A percentile compares a stretch with the other conserved stretches of the same genome.
Conservation (phyloP, 257 asterid species). For the Salvia miltiorrhiza region DNA sequence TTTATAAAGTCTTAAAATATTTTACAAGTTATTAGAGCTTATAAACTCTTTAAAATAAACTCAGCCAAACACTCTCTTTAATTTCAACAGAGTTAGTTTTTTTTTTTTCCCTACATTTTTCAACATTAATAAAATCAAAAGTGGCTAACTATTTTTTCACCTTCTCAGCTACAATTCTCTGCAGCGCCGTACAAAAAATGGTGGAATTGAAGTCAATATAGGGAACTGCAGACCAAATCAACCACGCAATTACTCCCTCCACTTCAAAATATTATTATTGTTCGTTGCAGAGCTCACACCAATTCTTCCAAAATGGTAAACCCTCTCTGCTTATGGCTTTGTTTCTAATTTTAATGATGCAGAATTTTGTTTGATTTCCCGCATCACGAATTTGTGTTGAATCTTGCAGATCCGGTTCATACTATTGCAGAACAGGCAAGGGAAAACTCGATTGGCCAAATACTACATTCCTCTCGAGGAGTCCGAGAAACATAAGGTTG, state of each 20-base stretch:
- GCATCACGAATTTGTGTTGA: not conserved
- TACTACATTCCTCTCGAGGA: slow-evolving; percentile 97
- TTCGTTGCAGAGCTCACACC: not conserved
- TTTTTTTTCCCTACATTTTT: too few relatives aligned
- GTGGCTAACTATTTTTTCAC: too few relatives aligned
- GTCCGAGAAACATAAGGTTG: slow-evolving; percentile 98
- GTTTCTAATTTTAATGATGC: not conserved
- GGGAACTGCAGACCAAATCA: not conserved
- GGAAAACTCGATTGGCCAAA: slow-evolving; percentile 91
- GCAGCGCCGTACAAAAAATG: not conserved
- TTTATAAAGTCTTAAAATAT: too few relatives aligned
- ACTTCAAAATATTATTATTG: not conserved
- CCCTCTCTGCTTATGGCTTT: not conserved
- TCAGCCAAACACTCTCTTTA: too few relatives aligned
- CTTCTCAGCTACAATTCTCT: too few relatives aligned
- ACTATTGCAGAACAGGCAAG: slow-evolving; percentile 93
- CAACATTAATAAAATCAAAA: too few relatives aligned
- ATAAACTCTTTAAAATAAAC: too few relatives aligned
- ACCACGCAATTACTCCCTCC: not conserved
- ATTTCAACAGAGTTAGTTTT: too few relatives aligned
- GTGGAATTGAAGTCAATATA: slow-evolving; percentile 6
- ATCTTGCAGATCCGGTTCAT: slow-evolving; percentile 90
- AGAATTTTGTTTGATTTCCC: not conserved
- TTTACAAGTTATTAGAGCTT: too few relatives aligned
- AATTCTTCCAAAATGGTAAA: slow-evolving; percentile 22